phyloP scores from a whole-genome alignment of 352 stramenopile genomes.

The Globisporangium abappressorium region DNA sequence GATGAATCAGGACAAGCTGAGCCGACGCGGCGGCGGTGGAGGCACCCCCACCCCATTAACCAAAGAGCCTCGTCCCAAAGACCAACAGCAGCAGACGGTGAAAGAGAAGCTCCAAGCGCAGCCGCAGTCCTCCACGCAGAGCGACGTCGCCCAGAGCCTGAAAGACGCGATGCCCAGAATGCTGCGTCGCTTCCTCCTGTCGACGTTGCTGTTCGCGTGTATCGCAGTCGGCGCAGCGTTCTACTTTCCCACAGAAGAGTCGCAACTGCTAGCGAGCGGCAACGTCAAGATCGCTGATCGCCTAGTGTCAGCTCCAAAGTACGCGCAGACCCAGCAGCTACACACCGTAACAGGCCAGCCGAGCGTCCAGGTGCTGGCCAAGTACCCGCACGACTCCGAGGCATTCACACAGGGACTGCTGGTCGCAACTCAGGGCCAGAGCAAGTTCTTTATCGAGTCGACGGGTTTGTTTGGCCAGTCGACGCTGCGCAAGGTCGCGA shows the following conservation, averaged over 20 bases:
- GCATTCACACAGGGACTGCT: slow-evolving; percentile 88
- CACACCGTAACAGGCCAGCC: slow-evolving; percentile 9
- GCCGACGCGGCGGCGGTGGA: slow-evolving; percentile 6
- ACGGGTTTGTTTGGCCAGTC: slow-evolving; percentile 89
- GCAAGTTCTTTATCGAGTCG: slow-evolving; percentile 91
- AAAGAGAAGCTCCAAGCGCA: slow-evolving; percentile 1
- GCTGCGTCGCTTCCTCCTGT: slow-evolving; percentile 31
- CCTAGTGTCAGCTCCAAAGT: slow-evolving; percentile 20
- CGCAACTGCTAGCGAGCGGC: neutral
- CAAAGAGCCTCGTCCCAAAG: neutral
- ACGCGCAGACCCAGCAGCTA: slow-evolving; percentile 8
- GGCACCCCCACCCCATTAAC: neutral
- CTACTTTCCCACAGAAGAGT: slow-evolving; percentile 4
- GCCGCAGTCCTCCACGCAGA: slow-evolving; percentile 1
- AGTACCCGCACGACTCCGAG: slow-evolving; percentile 73
- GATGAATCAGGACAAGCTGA: slow-evolving; percentile 15
- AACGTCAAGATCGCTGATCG: neutral
- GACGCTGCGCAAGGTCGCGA: slow-evolving; percentile 83
- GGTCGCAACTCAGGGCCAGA: slow-evolving; percentile 39
- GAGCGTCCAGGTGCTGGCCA: slow-evolving; percentile 55
- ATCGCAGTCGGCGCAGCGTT: slow-evolving; percentile 16
- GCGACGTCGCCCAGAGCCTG: slow-evolving; percentile 13
- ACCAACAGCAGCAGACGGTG: neutral
- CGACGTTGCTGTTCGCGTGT: slow-evolving; percentile 27
- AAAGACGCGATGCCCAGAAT: slow-evolving; percentile 29